phyloP scores from a whole-genome alignment of 176 grass and related monocot species.

The Elaeis guineensis region DNA sequence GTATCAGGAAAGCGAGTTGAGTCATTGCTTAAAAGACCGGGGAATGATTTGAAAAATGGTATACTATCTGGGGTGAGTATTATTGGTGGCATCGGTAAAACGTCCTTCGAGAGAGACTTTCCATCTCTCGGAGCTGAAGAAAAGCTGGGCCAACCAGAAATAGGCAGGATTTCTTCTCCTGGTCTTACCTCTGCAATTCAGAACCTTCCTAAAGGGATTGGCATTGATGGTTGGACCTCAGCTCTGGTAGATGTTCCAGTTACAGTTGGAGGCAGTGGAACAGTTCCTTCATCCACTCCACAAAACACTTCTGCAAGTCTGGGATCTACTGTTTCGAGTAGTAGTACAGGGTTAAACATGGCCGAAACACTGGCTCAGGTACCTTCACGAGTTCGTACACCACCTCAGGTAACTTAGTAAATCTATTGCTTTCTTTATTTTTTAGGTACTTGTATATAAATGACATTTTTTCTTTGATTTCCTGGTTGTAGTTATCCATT shows the following conservation, averaged over 20 bases:
- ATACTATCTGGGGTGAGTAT: not conserved
- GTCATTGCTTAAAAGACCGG: not conserved
- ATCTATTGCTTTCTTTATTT: constrained; percentile 3
- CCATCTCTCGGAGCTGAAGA: constrained; percentile 1
- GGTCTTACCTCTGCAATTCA: not conserved
- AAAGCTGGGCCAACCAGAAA: not conserved
- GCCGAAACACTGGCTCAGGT: constrained; percentile 62
- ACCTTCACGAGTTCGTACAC: constrained; percentile 34
- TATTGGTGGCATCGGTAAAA: too few relatives aligned
- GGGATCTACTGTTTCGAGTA: constrained; percentile 12
- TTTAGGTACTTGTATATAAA: not conserved
- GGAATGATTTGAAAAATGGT: constrained; percentile 1
- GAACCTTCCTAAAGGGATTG: constrained; percentile 2
- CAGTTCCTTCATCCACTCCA: constrained; percentile 13
- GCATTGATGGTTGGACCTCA: constrained; percentile 38
- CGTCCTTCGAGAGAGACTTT: constrained; percentile 1
- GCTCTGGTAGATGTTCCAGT: constrained; percentile 61
- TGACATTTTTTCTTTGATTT: constrained; percentile 4
- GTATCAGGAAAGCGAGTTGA: not conserved
- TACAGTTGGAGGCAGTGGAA: constrained; percentile 24
- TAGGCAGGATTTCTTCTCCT: constrained; percentile 4
- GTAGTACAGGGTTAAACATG: constrained; percentile 44
- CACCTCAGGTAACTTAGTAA: constrained; percentile 42
- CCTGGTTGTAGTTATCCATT: constrained; percentile 37
- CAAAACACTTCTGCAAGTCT: not conserved